Base-by-base conservation (phyloP, 1,284 basidiomycete species). In the Hortiboletus rubellus region DNA sequence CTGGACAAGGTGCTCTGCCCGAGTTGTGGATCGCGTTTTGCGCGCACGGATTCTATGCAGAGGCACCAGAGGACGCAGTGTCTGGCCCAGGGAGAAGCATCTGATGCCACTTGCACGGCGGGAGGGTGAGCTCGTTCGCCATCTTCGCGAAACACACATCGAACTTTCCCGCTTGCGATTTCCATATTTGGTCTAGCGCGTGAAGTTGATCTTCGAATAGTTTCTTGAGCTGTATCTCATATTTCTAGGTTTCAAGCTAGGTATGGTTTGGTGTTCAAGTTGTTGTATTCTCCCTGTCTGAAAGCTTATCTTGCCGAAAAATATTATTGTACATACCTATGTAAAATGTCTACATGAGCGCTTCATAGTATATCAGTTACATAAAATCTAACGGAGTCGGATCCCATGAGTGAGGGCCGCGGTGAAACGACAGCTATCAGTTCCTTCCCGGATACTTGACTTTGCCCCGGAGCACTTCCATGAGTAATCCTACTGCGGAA, bases 401-500 rank as follows among this genome's bases (percentile, higher is more conserved):
- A 27, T 27, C 27, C 27, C 27, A 27, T 27, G 27, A 27, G 27
- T 27, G 27, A 27, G 6, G 27, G 27, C 4, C 5, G 27, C 27
- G 6, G 27, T 27, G 27, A 27, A 27, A 7, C 27, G 6, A 5
- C 7, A 27, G 27, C 27, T 57, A 66, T 15, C 43, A 50, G 12
- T 54, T 67, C 45, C 56, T 66, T 50, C 58, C 66, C 5, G 69
- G 52, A 55, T 71, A 70, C 43, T 42, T 71, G 40, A 70, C 40
- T 31, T 58, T 67, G 10, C 69, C 69, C 50, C 66, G 66, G 0
- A 67, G 52, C 33, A 67, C 63, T 9, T 67, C 66, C 61, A 67
- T 71, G 37, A 67, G 67, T 15, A 67, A 53, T n/a, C 67, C 69
- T 8, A 71, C 58, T 22, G 71, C 71, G 6, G 71, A 72, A 22